Evolutionary conservation across 2,329 filamentous ascomycete genomes (phyloP).

Genomic region (Pseudogymnoascus verrucosus): DNA sequence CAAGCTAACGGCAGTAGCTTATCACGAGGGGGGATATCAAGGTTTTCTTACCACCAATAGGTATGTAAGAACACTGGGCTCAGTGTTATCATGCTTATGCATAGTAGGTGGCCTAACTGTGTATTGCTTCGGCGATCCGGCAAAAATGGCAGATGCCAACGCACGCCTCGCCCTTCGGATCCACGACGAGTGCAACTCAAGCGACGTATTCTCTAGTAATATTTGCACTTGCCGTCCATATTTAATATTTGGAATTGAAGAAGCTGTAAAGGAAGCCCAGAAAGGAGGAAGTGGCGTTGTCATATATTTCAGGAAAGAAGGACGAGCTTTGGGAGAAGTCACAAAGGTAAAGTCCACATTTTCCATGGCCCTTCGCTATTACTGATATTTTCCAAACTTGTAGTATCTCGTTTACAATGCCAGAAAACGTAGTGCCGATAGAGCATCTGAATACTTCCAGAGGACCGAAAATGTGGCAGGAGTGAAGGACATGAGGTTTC

Average conservation of each 20-base stretch:
- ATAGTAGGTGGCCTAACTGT: slow-evolving; percentile 72
- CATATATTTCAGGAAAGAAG: slow-evolving; percentile 98
- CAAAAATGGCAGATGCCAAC: slow-evolving; percentile 84
- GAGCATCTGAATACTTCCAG: slow-evolving; percentile 89
- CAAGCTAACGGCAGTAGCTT: slow-evolving; percentile 38
- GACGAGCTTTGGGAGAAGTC: slow-evolving; percentile 86
- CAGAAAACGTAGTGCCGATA: slow-evolving; percentile 68
- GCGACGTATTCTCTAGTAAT: slow-evolving; percentile 94
- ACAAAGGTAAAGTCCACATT: slow-evolving; percentile 61
- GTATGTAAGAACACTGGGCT: slow-evolving; percentile 29
- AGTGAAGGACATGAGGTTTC: slow-evolving; percentile 95
- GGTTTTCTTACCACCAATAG: slow-evolving; percentile 90
- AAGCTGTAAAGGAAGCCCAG: slow-evolving; percentile 95
- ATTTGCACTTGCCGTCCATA: slow-evolving; percentile 97
- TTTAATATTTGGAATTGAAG: slow-evolving; percentile 92
- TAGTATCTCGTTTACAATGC: slow-evolving; percentile 62
- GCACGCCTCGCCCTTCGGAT: slow-evolving; percentile 75
- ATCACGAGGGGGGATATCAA: slow-evolving; percentile 95
- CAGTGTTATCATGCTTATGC: slow-evolving; percentile 15
- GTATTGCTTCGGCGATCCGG: slow-evolving; percentile 92
- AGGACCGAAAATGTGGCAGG: slow-evolving; percentile 97
- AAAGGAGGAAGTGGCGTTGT: slow-evolving; percentile 89
- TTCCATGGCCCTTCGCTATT: not conserved
- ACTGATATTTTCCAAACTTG: slow-evolving; percentile 18
- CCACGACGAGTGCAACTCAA: slow-evolving; percentile 86